phyloP scores from a whole-genome alignment of 768 basidiomycete genomes.

The Thelephora aurantiotincta region DNA sequence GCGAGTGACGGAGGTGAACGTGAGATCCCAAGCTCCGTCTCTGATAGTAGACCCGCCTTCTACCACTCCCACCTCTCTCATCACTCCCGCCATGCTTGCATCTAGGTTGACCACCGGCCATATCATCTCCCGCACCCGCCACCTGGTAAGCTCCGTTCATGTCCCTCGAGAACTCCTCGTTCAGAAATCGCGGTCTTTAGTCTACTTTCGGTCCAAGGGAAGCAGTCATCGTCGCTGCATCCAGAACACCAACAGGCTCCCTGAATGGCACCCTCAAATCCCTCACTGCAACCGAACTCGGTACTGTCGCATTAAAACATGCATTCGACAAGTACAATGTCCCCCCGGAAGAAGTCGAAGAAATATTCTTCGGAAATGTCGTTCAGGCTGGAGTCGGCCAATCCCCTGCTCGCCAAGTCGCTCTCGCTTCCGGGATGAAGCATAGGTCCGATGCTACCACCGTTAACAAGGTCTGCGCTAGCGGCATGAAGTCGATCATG shows the following conservation, averaged over 20 bases:
- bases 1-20: no score
- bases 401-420: conserved; percentile 95
- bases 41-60: no score
- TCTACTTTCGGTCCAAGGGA: conserved; percentile 30
- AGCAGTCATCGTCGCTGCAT: conserved; percentile 88
- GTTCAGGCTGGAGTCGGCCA: conserved; percentile 96
- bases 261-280: conserved; percentile 83
- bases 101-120: conserved; percentile 6
- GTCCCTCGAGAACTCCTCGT: conserved; percentile 25
- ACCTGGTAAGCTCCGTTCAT: conserved; percentile 3
- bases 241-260: conserved; percentile 88
- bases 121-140: not conserved
- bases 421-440: conserved; percentile 76
- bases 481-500: conserved; percentile 92
- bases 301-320: conserved; percentile 77
- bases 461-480: conserved; percentile 99
- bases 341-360: conserved; percentile 75
- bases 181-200: conserved; percentile 16
- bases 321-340: conserved; percentile 73
- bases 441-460: conserved; percentile 90
- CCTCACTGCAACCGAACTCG: conserved; percentile 85
- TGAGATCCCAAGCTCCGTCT: no score
- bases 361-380: conserved; percentile 96
- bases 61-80: not conserved
- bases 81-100: conserved; percentile 6